Conservation (phyloP, 495 filamentous ascomycete genomes). For the Zalerion maritima region DNA sequence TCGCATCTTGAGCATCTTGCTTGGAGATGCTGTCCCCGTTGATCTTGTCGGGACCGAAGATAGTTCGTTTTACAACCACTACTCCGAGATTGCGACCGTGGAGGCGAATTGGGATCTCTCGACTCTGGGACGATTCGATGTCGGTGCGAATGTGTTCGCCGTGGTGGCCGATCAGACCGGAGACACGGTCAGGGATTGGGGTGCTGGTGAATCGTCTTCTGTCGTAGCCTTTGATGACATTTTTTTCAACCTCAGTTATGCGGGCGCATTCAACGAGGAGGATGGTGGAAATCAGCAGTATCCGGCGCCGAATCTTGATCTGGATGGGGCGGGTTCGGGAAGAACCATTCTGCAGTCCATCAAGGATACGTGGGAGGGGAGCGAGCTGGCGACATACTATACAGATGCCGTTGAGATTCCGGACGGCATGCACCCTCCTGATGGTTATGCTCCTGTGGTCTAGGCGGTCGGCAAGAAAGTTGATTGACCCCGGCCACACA, state of each 20-base stretch:
- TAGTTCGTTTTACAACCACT: slow-evolving; percentile 56
- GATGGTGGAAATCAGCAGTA: slow-evolving; percentile 9
- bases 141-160: slow-evolving; percentile 39
- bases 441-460: no score
- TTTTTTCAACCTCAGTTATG: slow-evolving; percentile 35
- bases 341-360: slow-evolving; percentile 26
- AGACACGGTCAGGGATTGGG: slow-evolving; percentile 20
- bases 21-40: slow-evolving; percentile 50
- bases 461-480: no score
- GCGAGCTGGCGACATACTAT: slow-evolving; percentile 23
- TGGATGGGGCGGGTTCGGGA: slow-evolving; percentile 14
- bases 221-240: slow-evolving; percentile 14
- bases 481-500: no score
- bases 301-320: slow-evolving; percentile 19
- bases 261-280: slow-evolving; percentile 27
- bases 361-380: slow-evolving; percentile 20
- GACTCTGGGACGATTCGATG: slow-evolving; percentile 34
- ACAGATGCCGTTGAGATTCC: slow-evolving; percentile 24
- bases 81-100: slow-evolving; percentile 49
- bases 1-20: slow-evolving; percentile 42
- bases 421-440: slow-evolving; percentile 26
- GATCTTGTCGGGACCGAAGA: slow-evolving; percentile 46
- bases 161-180: slow-evolving; percentile 28
- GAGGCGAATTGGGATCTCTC: slow-evolving; percentile 43
- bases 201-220: slow-evolving; percentile 7